phyloP scores from a whole-genome alignment of 2,329 filamentous ascomycete species.

The Neonectria neomacrospora region DNA sequence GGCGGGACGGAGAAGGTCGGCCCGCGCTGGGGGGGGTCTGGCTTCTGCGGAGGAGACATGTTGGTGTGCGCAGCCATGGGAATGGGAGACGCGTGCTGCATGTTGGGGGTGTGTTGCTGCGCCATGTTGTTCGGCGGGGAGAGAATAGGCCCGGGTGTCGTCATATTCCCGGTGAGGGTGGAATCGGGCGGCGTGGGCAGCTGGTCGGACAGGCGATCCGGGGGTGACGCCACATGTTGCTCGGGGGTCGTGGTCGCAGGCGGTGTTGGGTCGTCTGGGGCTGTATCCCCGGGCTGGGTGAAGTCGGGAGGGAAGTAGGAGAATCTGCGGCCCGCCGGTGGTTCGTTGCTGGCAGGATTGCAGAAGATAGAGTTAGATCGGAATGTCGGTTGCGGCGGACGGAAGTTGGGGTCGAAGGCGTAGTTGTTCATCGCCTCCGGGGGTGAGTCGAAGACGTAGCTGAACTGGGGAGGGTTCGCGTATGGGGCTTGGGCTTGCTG shows the following conservation, averaged over 20 bases:
- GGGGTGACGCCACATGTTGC: conserved; percentile 44
- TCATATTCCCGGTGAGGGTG: conserved; percentile 45
- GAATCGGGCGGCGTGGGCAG: conserved; percentile 60
- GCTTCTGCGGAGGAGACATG: conserved; percentile 49
- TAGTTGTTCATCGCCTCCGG: conserved; percentile 64
- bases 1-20: conserved; percentile 55
- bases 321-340: conserved; percentile 65
- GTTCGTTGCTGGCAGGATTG: conserved; percentile 65
- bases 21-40: conserved; percentile 41
- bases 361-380: conserved; percentile 75
- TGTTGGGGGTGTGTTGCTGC: conserved; percentile 45
- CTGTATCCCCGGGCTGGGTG: conserved; percentile 47
- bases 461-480: conserved; percentile 65
- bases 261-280: conserved; percentile 50
- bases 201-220: conserved; percentile 48
- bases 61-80: conserved; percentile 42
- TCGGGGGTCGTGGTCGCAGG: conserved; percentile 46
- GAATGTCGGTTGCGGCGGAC: conserved; percentile 64
- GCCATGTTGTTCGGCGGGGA: conserved; percentile 53
- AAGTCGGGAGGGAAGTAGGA: conserved; percentile 73
- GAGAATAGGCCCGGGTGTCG: conserved; percentile 48
- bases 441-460: conserved; percentile 67
- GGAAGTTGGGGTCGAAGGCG: conserved; percentile 55
- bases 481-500: conserved; percentile 52
- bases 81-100: conserved; percentile 46